Base-by-base conservation (phyloP, 139 green algal genomes). In the Axilococcus clingmanii region DNA sequence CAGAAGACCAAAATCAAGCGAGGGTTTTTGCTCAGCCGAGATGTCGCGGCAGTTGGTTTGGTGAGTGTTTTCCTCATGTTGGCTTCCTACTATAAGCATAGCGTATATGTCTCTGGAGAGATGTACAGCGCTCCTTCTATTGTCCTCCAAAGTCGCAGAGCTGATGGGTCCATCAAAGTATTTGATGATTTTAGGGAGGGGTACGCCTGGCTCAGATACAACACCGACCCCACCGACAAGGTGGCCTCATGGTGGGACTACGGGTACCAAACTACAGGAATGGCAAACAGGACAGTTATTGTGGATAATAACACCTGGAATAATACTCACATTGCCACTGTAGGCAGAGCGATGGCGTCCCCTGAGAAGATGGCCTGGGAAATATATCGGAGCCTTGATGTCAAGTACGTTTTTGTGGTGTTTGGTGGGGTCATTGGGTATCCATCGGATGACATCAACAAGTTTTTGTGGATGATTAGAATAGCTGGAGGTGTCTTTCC, bases 271-370 rank as follows among this genome's bases (percentile, higher is more conserved):
- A 91, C 86, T 17, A 92, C 85, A 4, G 83, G 81, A 47, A 94
- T 95, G 85, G 78, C 83, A 55, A 90, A 95, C 70, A 59, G 86
- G 33, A 95, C 83, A 12, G 77, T 92, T 28, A 77, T 95, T 9
- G 85, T 94, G 24, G 86, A 95, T 74, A 95, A 95, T 86, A 95
- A 95, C 72, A 95, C 86, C 2, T 95, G 87, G 87, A 95, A 95
- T 77, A 94, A 91, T 72, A 91, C 81, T 0, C 87, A 95, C 77
- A 95, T 95, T 50, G 87, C 87, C 5, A 93, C 84, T 5, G 85
- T 94, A 35, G 85, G 82, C 8, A 64, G 85, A 1, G 85, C 84
- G 9, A 92, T 94, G 84, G 52, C 74, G 15, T 78, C 61, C n/a
- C 65, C 69, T 19, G 81, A 90, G 57, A 67, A 70, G 24, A 79